Conservation (phyloP, 2,329 filamentous ascomycete species). For the Colletotrichum simmondsii region DNA sequence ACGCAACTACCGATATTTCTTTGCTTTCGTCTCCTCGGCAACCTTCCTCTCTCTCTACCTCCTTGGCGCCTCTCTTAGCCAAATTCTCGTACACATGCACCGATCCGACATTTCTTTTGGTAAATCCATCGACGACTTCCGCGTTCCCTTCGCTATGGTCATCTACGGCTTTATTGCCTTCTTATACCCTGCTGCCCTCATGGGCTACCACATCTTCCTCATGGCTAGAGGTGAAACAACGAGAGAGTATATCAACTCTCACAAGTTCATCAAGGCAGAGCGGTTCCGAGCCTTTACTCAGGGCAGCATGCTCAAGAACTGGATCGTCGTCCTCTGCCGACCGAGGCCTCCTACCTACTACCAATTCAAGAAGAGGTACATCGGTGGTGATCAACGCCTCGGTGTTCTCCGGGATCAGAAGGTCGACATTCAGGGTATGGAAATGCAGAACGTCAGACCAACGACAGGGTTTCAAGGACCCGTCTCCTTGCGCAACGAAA, state of each 20-base stretch:
- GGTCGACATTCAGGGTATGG: constrained; percentile 67
- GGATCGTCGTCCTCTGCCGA: constrained; percentile 81
- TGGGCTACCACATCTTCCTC: constrained; percentile 90
- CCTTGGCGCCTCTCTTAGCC: constrained; percentile 80
- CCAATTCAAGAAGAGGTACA: constrained; percentile 81
- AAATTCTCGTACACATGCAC: constrained; percentile 78
- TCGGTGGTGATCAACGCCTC: constrained; percentile 86
- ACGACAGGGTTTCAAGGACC: constrained; percentile 65
- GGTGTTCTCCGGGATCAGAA: constrained; percentile 59
- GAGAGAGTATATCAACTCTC: constrained; percentile 92
- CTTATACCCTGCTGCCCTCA: constrained; percentile 85
- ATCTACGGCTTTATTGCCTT: constrained; percentile 82
- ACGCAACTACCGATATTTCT: constrained; percentile 98
- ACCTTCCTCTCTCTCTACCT: constrained; percentile 82
- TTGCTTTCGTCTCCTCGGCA: constrained; percentile 85
- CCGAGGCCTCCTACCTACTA: constrained; percentile 91
- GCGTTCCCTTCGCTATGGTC: constrained; percentile 88
- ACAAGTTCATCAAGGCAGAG: constrained; percentile 94
- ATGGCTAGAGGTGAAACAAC: constrained; percentile 94
- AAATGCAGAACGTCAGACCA: constrained; percentile 76
- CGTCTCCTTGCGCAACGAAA: constrained; percentile 53
- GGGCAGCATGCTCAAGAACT: constrained; percentile 79
- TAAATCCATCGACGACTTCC: constrained; percentile 74
- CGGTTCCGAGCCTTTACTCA: constrained; percentile 92
- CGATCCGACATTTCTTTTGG: constrained; percentile 75